phyloP scores from a whole-genome alignment of 495 filamentous ascomycete genomes.

The Chaetomium cochliodes region DNA sequence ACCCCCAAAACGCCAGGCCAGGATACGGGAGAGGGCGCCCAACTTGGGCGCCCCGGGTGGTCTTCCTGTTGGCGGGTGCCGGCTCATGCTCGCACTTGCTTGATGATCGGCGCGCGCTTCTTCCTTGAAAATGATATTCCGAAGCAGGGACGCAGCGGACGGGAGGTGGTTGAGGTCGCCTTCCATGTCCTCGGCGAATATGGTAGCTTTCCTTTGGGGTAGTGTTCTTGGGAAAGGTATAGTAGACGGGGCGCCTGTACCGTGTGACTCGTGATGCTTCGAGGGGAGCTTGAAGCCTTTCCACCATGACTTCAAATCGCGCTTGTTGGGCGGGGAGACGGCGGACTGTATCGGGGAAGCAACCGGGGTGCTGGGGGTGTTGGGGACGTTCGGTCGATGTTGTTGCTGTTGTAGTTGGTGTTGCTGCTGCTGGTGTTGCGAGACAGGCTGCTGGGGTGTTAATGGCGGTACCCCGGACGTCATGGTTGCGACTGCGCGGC shows the following conservation, averaged over 20 bases:
- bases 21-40: constrained; percentile 25
- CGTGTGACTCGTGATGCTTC: constrained; percentile 75
- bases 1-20: constrained; percentile 23
- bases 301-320: constrained; percentile 90
- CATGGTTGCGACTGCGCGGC: constrained; percentile 34
- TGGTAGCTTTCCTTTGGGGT: constrained; percentile 18
- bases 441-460: constrained; percentile 23
- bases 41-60: constrained; percentile 23
- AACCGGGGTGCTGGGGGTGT: constrained; percentile 23
- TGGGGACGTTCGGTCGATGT: constrained; percentile 21
- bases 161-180: constrained; percentile 23
- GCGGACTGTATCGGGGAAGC: constrained; percentile 33
- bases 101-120: constrained; percentile 24
- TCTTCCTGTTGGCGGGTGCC: constrained; percentile 16
- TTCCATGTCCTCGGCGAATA: constrained; percentile 29
- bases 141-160: constrained; percentile 23
- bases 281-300: constrained; percentile 75
- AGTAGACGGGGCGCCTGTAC: constrained; percentile 48
- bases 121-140: constrained; percentile 22
- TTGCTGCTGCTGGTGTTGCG: constrained; percentile 22
- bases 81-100: constrained; percentile 38
- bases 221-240: constrained; percentile 13
- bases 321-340: constrained; percentile 65
- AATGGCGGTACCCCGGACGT: constrained; percentile 32
- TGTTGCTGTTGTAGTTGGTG: constrained; percentile 18